Percentiles rank a stretch among this genome's conserved stretches.
Evolutionary conservation across 2,329 filamentous ascomycete genomes (phyloP).

Genomic region (Colletotrichum destructivum): DNA sequence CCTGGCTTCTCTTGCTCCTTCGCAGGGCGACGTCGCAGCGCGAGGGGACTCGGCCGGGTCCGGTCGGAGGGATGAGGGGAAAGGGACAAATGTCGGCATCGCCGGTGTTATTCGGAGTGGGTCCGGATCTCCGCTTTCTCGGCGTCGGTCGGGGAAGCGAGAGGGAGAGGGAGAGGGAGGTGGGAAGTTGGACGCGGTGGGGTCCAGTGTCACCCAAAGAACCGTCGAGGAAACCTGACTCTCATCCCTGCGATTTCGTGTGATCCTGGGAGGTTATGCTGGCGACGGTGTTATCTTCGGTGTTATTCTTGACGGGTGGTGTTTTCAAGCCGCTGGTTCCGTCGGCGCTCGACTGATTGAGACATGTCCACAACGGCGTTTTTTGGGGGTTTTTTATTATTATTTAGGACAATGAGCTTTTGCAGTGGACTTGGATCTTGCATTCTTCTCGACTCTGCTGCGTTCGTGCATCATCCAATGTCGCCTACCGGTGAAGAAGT

Average conservation of each 20-base stretch:
- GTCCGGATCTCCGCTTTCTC: slow-evolving; percentile 1
- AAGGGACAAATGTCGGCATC: slow-evolving; percentile 7
- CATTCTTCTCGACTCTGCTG: not conserved
- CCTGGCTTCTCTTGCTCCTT: not conserved
- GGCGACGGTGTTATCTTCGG: slow-evolving; percentile 11
- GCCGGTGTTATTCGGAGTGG: slow-evolving; percentile 30
- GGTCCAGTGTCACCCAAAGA: slow-evolving; percentile 6
- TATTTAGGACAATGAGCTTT: too few species aligned
- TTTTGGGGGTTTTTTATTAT: not conserved
- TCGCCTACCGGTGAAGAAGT: not conserved
- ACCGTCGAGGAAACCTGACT: slow-evolving; percentile 14
- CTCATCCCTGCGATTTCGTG: slow-evolving; percentile 24
- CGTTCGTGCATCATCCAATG: not conserved
- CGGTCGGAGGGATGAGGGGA: not conserved
- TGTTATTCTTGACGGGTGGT: not conserved
- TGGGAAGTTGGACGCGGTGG: not conserved
- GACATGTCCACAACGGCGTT: not conserved
- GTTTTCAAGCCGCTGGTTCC: not conserved
- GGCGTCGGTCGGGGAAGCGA: not conserved
- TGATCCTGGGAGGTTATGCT: slow-evolving; percentile 19
- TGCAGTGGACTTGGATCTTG: not conserved
- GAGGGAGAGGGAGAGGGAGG: too few species aligned
- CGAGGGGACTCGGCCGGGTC: slow-evolving; percentile 1
- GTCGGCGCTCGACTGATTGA: not conserved
- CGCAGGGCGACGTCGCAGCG: not conserved